Conservation (phyloP, 2,329 filamentous ascomycete species). For the Aspergillus aculeatus region DNA sequence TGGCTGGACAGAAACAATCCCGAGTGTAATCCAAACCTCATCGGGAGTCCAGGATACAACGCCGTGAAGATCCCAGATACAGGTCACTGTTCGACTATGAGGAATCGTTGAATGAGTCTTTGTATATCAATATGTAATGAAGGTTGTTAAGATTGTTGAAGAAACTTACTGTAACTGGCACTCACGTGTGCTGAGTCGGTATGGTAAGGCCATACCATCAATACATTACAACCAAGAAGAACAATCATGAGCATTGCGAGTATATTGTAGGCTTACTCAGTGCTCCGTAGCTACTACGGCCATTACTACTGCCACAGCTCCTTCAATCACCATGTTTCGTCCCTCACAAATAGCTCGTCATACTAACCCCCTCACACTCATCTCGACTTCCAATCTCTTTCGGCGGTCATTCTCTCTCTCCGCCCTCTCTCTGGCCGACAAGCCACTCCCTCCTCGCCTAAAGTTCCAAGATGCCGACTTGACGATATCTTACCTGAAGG, state of each 20-base stretch:
- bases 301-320: neutral
- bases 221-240: too few relatives aligned
- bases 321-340: conserved; percentile 12
- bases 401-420: conserved; percentile 25
- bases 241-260: too few relatives aligned
- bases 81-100: neutral
- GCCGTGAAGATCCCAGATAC: neutral
- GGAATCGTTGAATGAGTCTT: neutral
- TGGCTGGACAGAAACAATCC: neutral
- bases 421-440: conserved; percentile 35
- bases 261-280: too few relatives aligned
- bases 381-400: neutral
- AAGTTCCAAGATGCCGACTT: conserved; percentile 76
- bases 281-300: neutral
- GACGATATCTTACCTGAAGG: conserved; percentile 82
- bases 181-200: too few relatives aligned
- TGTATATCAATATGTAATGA: neutral
- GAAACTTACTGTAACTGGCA: too few relatives aligned
- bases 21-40: neutral
- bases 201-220: too few relatives aligned
- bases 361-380: neutral
- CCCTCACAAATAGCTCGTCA: conserved; percentile 5
- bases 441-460: conserved; percentile 73
- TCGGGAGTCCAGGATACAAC: neutral
- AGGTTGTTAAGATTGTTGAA: neutral